A percentile compares a stretch with the other conserved stretches of the same genome.
phyloP scores from a whole-genome alignment of 2,329 filamentous ascomycete species.

The Colletotrichum zoysiae region DNA sequence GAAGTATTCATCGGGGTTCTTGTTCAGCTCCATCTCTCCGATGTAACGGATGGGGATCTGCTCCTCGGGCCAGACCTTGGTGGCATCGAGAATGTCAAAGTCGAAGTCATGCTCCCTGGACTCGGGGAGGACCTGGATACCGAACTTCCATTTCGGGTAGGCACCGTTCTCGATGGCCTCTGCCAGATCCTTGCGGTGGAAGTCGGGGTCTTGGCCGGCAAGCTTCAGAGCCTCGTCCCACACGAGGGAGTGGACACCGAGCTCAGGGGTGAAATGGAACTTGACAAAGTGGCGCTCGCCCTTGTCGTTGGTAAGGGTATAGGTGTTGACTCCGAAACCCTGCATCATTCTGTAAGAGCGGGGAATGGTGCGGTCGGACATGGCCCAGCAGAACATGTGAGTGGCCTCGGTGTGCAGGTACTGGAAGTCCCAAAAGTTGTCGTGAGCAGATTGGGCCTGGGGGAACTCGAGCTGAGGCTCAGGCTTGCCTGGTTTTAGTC shows the following conservation, averaged over 20 bases:
- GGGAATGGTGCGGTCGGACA: constrained; percentile 81
- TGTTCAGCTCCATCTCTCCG: constrained; percentile 83
- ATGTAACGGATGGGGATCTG: constrained; percentile 81
- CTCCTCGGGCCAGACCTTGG: constrained; percentile 88
- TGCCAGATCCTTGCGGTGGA: constrained; percentile 82
- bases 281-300: constrained; percentile 81
- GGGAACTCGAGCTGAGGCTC: constrained; percentile 79
- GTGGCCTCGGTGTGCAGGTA: constrained; percentile 77
- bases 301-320: constrained; percentile 74
- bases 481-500: constrained; percentile 66
- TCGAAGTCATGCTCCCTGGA: constrained; percentile 81
- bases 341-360: constrained; percentile 88
- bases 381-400: constrained; percentile 84
- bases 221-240: constrained; percentile 86
- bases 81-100: constrained; percentile 87
- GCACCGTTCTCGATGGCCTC: constrained; percentile 79
- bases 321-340: constrained; percentile 87
- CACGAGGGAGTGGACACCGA: constrained; percentile 81
- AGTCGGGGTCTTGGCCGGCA: constrained; percentile 81
- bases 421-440: constrained; percentile 84
- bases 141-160: constrained; percentile 84
- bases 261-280: constrained; percentile 80
- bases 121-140: constrained; percentile 83
- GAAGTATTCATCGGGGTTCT: constrained; percentile 85
- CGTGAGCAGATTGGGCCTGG: constrained; percentile 78